Base-by-base conservation (phyloP, 140 eudicot species). In the Flaveria floridana region DNA sequence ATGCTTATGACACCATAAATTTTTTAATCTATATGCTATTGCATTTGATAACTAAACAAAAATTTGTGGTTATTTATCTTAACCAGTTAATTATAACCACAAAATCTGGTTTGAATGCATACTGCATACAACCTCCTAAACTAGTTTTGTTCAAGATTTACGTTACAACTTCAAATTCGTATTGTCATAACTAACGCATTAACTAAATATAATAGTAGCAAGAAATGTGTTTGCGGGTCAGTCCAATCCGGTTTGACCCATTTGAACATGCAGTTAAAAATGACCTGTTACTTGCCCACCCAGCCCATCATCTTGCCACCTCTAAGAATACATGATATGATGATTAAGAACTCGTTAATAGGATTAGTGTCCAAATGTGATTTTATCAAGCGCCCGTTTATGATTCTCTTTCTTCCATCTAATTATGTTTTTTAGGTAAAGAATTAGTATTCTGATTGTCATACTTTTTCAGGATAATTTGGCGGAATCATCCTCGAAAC, bases 401-500 rank as follows among this genome's bases (percentile, higher is more conserved):
- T 19, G 53, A 47, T 37, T 34, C 52, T 28, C 63, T 62, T 26
- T 11, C 70, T 77, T 23, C 30, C 6, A 6, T 74, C 64, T 37
- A 25, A 53, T 18, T 14, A 70, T 25, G 71, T 51, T 47, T 16
- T 16, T 64, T 67, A 14, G 50, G 67, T 20, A 47, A 44, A 78
- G 3, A 71, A 72, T 46, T 26, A 30, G 68, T 69, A 70, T 78
- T 76, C 65, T 74, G 84, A 73, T 65, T 26, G 18, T 75, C 55
- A 47, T 70, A 41, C 19, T 11, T 46, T 70, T 64, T 52, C 82
- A 86, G 91, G 91, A 86, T 70, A 86, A 75, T 67, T 46, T 80
- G 63, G 69, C 59, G 77, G 91, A 86, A 69, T 89, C 86, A 56
- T 81, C 82, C 37, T 78, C 84, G 25, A 89, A 84, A 74, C 70